phyloP scores from a whole-genome alignment of 2,329 filamentous ascomycete species.

The Aspergillus intermedius region DNA sequence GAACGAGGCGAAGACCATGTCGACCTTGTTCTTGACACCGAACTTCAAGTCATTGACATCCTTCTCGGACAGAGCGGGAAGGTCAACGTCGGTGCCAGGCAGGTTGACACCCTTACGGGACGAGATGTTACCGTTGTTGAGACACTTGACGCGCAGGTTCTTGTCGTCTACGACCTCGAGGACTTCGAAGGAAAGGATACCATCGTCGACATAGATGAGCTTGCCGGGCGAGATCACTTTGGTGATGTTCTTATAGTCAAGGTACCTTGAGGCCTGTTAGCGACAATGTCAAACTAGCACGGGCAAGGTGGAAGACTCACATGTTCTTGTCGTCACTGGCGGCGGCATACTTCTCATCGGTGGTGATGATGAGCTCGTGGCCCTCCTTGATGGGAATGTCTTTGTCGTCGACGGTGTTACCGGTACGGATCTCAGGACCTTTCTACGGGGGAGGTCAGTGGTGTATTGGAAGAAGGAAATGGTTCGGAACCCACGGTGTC shows the following conservation, averaged over 20 bases:
- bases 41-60: constrained; percentile 91
- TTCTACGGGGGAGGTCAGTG: constrained; percentile 42
- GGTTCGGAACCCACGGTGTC: constrained; percentile 57
- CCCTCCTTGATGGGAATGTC: constrained; percentile 79
- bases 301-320: constrained; percentile 47
- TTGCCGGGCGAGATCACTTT: constrained; percentile 90
- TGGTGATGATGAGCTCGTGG: constrained; percentile 88
- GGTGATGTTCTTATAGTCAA: constrained; percentile 99
- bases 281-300: not conserved
- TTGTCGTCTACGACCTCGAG: constrained; percentile 79
- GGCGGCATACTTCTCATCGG: constrained; percentile 84
- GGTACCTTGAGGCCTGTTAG: constrained; percentile 56
- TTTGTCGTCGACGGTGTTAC: constrained; percentile 62
- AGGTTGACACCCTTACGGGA: constrained; percentile 99
- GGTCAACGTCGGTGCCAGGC: constrained; percentile 96
- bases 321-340: constrained; percentile 86
- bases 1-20: constrained; percentile 99
- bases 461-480: not conserved
- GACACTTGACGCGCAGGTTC: constrained; percentile 76
- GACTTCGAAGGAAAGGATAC: constrained; percentile 94
- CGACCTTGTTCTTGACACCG: constrained; percentile 96
- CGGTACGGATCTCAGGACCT: constrained; percentile 82
- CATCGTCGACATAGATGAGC: constrained; percentile 96
- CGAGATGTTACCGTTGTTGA: constrained; percentile 98
- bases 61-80: constrained; percentile 95